Conservation (phyloP, 208 protist genomes). For the Trypanosoma caninum region DNA sequence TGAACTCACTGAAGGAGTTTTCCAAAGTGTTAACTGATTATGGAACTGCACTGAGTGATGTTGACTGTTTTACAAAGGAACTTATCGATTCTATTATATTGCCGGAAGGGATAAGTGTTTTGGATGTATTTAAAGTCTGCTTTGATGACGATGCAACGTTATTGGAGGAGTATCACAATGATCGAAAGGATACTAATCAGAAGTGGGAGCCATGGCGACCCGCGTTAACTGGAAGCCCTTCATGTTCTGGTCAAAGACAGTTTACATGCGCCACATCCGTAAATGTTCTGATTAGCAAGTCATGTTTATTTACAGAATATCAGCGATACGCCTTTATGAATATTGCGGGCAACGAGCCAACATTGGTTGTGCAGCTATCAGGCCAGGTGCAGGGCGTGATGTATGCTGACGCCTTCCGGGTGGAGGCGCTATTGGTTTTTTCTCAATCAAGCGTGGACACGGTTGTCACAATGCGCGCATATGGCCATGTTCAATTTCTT, state of each 20-base stretch:
- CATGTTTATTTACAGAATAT: conserved; percentile 53
- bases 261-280: conserved; percentile 55
- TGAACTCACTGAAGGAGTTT: conserved; percentile 44
- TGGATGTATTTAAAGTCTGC: conserved; percentile 59
- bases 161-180: conserved; percentile 40
- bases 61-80: conserved; percentile 50
- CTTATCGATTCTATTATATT: conserved; percentile 45
- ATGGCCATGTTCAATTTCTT: conserved; percentile 51
- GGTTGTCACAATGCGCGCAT: conserved; percentile 43
- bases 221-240: conserved; percentile 26
- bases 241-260: conserved; percentile 47
- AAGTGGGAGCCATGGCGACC: conserved; percentile 52
- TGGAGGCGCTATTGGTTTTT: conserved; percentile 42
- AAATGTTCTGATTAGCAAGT: conserved; percentile 51
- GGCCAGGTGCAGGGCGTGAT: conserved; percentile 53
- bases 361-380: conserved; percentile 58
- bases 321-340: conserved; percentile 62
- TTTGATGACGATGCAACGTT: conserved; percentile 52
- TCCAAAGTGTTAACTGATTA: conserved; percentile 53
- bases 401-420: conserved; percentile 60
- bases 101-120: conserved; percentile 32
- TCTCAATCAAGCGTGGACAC: conserved; percentile 35
- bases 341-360: conserved; percentile 35
- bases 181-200: conserved; percentile 45
- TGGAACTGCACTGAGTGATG: conserved; percentile 48